These are phyloP conservation scores for Thermochaetoides dissita DNA, from an alignment of 2,329 filamentous ascomycete genomes.

Conservation along the genomic window DNA sequence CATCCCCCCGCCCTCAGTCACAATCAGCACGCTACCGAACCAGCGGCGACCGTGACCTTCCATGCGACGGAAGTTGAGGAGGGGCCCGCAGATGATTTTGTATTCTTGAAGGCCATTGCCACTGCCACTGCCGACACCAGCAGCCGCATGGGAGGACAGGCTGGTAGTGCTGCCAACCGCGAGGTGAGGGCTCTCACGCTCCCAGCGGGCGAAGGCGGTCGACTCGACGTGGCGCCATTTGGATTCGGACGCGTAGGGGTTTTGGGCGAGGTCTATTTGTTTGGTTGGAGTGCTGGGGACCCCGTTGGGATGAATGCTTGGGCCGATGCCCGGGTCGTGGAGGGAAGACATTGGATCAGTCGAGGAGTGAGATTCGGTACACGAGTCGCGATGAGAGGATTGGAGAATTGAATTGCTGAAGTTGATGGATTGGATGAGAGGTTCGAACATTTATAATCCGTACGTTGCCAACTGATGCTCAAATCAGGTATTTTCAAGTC, in stretches of 20 bases:
- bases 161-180: constrained; percentile 21
- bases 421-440: no score
- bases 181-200: constrained; percentile 17
- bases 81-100: constrained; percentile 56
- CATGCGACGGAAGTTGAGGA: constrained; percentile 68
- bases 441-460: no score
- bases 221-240: constrained; percentile 54
- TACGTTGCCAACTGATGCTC: no score
- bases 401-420: no score
- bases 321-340: no score
- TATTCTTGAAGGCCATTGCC: constrained; percentile 27
- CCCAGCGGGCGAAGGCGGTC: constrained; percentile 36
- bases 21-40: constrained; percentile 76
- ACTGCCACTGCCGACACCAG: constrained; percentile 13
- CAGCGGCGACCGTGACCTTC: constrained; percentile 43
- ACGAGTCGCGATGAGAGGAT: no score
- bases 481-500: no score
- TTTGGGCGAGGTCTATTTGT: constrained; percentile 18
- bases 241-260: constrained; percentile 42
- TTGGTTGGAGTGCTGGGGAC: no score
- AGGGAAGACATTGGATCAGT: no score
- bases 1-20: constrained; percentile 57
- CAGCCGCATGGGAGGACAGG: constrained; percentile 34
- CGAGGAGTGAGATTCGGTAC: no score
- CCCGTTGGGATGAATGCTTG: no score